Conservation (phyloP, 2,329 filamentous ascomycete genomes). For the Sporothrix brasiliensis region DNA sequence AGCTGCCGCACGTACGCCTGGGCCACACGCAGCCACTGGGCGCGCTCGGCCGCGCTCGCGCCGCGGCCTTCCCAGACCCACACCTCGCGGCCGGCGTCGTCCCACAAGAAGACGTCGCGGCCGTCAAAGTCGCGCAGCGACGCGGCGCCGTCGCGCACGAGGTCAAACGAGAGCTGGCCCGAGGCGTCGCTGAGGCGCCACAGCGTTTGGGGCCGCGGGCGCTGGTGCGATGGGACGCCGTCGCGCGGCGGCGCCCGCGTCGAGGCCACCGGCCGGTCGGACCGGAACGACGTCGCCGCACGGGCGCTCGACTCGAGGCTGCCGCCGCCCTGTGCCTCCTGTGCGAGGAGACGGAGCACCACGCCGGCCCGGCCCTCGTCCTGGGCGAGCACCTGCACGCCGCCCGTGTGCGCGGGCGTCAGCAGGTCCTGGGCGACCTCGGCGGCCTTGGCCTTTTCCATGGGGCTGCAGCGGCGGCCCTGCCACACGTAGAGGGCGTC, state of each 20-base stretch:
- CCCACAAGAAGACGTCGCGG: constrained; percentile 64
- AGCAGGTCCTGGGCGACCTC: constrained; percentile 65
- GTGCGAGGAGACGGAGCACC: constrained; percentile 58
- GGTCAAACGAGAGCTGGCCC: constrained; percentile 59
- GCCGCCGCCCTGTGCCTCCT: constrained; percentile 43
- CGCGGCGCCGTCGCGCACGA: constrained; percentile 52
- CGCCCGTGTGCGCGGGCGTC: constrained; percentile 64
- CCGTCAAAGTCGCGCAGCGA: constrained; percentile 56
- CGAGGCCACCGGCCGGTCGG: constrained; percentile 27
- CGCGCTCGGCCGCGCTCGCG: constrained; percentile 62
- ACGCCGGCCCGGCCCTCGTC: constrained; percentile 58
- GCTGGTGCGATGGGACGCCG: neutral
- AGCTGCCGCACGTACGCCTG: constrained; percentile 57
- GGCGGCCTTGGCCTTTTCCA: constrained; percentile 70
- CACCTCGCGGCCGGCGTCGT: constrained; percentile 58
- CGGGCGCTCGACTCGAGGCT: constrained; percentile 41
- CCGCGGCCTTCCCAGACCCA: constrained; percentile 68
- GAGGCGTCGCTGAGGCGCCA: constrained; percentile 66
- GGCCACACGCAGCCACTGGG: constrained; percentile 63
- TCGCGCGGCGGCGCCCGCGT: neutral
- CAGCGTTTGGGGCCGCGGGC: constrained; percentile 44
- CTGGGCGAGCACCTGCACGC: constrained; percentile 67
- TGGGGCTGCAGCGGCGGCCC: constrained; percentile 64
- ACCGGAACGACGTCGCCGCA: constrained; percentile 4
- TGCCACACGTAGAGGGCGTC: constrained; percentile 73